Evolutionary conservation across 768 basidiomycete species (phyloP).

Genomic region (Phylloporus scabripes): DNA sequence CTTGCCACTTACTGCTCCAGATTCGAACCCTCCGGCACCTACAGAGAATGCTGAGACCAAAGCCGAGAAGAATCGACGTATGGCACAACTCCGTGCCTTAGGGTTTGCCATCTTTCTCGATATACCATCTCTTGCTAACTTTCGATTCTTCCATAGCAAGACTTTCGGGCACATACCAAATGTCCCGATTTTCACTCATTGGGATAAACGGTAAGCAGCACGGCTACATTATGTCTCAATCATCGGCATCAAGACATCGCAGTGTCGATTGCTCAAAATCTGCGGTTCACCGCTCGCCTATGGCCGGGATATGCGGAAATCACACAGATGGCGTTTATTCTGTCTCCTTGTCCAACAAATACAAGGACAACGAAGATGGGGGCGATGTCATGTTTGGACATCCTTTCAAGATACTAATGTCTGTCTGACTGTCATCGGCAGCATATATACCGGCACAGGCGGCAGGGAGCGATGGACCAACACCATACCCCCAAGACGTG

Average conservation of each 20-base stretch:
- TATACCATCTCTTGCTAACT: neutral
- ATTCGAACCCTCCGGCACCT: neutral
- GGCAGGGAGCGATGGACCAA: conserved; percentile 14
- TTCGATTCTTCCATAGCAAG: conserved; percentile 7
- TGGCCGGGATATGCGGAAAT: conserved; percentile 22
- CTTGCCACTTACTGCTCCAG: neutral
- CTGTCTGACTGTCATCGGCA: conserved; percentile 5
- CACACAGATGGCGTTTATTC: conserved; percentile 10
- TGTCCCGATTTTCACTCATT: conserved; percentile 18
- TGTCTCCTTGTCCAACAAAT: conserved; percentile 16
- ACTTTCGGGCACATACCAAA: conserved; percentile 23
- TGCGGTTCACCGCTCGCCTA: conserved; percentile 13
- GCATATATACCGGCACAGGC: conserved; percentile 27
- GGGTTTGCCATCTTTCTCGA: neutral
- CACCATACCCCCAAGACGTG: conserved; percentile 15
- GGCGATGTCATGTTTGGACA: conserved; percentile 23
- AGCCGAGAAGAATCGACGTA: neutral
- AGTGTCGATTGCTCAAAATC: conserved; percentile 7
- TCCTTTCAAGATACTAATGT: neutral
- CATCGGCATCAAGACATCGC: neutral
- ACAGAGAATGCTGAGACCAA: neutral
- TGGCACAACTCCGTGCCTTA: neutral
- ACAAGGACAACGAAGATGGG: conserved; percentile 22
- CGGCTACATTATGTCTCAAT: neutral
- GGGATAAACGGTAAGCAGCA: conserved; percentile 15